Conservation (phyloP, 2,329 filamentous ascomycete species). For the Camillea tinctor region DNA sequence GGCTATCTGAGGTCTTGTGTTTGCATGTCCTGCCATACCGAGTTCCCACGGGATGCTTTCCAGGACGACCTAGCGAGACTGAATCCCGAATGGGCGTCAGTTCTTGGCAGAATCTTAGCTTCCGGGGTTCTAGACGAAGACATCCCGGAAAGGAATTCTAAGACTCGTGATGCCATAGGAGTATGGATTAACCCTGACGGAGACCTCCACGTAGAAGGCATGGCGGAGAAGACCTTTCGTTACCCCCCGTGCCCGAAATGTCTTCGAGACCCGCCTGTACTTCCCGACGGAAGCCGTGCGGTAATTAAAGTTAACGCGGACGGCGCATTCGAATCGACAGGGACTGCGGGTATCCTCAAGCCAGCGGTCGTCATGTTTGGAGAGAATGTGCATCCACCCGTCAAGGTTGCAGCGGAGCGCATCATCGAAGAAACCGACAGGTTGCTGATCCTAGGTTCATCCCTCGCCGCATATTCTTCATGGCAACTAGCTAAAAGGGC, state of each 20-base stretch:
- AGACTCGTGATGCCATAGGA: constrained; percentile 55
- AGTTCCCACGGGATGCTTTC: constrained; percentile 70
- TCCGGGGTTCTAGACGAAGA: constrained; percentile 77
- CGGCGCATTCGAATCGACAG: constrained; percentile 69
- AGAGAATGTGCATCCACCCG: constrained; percentile 70
- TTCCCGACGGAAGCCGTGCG: constrained; percentile 53
- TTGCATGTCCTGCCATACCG: constrained; percentile 74
- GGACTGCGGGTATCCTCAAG: constrained; percentile 79
- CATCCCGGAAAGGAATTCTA: constrained; percentile 62
- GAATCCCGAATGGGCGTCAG: constrained; percentile 83
- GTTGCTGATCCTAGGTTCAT: constrained; percentile 81
- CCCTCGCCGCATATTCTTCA: constrained; percentile 90
- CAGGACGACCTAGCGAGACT: constrained; percentile 73
- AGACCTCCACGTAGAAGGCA: constrained; percentile 84
- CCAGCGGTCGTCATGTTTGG: constrained; percentile 97
- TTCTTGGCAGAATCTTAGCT: constrained; percentile 69
- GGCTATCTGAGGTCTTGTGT: constrained; percentile 81
- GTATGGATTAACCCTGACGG: constrained; percentile 90
- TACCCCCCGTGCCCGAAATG: constrained; percentile 89
- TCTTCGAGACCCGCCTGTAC: constrained; percentile 58
- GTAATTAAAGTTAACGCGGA: constrained; percentile 72
- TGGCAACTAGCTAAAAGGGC: constrained; percentile 87
- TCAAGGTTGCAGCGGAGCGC: constrained; percentile 75
- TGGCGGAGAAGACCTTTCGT: constrained; percentile 84
- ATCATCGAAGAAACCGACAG: constrained; percentile 75